These are phyloP conservation scores for Penicillium parvum DNA, from an alignment of 495 filamentous ascomycete genomes.

Conservation along the genomic window DNA sequence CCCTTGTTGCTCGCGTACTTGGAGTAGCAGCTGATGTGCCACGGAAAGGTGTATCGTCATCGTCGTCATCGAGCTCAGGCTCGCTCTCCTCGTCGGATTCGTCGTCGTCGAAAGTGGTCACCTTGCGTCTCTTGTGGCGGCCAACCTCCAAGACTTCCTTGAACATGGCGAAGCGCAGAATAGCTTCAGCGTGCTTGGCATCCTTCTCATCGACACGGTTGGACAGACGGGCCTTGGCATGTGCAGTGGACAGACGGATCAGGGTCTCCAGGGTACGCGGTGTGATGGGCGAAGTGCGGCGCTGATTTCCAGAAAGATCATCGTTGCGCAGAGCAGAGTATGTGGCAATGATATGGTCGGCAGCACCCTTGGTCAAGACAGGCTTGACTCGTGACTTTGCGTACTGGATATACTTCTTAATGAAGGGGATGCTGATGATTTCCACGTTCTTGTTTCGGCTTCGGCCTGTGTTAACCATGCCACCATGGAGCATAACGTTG, in stretches of 20 bases:
- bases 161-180: constrained; percentile 93
- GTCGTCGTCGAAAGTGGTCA: constrained; percentile 45
- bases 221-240: constrained; percentile 89
- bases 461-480: constrained; percentile 71
- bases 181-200: constrained; percentile 80
- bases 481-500: constrained; percentile 92
- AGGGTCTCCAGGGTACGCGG: constrained; percentile 96
- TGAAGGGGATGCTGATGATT: constrained; percentile 96
- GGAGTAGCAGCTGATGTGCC: constrained; percentile 35
- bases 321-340: constrained; percentile 95
- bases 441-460: constrained; percentile 72
- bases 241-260: constrained; percentile 93
- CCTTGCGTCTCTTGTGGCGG: constrained; percentile 66
- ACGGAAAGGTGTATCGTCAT: constrained; percentile 27
- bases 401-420: constrained; percentile 99
- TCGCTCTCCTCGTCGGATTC: constrained; percentile 42
- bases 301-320: constrained; percentile 88
- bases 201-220: constrained; percentile 91
- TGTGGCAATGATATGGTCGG: constrained; percentile 86
- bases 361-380: constrained; percentile 84
- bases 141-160: constrained; percentile 93
- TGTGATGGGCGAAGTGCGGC: constrained; percentile 91
- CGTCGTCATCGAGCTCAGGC: constrained; percentile 37
- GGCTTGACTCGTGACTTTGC: constrained; percentile 91
- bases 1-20: constrained; percentile 33